These are phyloP conservation scores for Citrus mangshanensis DNA, from an alignment of 345 rosid genomes.

Conservation along the genomic window DNA sequence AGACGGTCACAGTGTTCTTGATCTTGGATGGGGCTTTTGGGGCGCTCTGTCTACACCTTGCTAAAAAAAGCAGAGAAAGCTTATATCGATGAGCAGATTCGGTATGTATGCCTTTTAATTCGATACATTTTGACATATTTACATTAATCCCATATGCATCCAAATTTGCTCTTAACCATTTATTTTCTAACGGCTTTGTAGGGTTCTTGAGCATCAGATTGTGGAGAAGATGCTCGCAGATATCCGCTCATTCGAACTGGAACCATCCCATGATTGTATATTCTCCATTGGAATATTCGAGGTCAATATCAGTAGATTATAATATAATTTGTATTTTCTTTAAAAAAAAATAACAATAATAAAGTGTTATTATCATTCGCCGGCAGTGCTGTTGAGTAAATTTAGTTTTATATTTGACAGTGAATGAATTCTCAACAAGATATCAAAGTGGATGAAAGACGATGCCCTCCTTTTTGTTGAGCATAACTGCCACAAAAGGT, in stretches of 20 bases:
- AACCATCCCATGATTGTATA: slow-evolving; percentile 60
- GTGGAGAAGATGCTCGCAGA: slow-evolving; percentile 74
- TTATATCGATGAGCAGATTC: slow-evolving; percentile 52
- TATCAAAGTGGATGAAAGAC: slow-evolving; percentile 77
- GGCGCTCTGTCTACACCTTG: slow-evolving; percentile 65
- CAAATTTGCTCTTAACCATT: not conserved
- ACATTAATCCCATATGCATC: too few species aligned
- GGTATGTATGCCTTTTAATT: slow-evolving; percentile 25
- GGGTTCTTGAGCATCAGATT: slow-evolving; percentile 60
- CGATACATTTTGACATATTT: too few species aligned
- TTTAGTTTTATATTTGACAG: slow-evolving; percentile 25
- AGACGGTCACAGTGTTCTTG: slow-evolving; percentile 55
- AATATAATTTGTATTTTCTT: too few species aligned
- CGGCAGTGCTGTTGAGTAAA: too few species aligned
- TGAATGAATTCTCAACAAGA: slow-evolving; percentile 85
- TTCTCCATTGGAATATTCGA: slow-evolving; percentile 87
- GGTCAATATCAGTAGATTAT: slow-evolving; percentile 27
- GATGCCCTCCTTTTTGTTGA: slow-evolving; percentile 52
- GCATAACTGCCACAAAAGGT: too few species aligned
- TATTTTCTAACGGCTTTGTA: slow-evolving; percentile 11
- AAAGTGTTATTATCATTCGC: too few species aligned
- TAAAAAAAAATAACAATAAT: too few species aligned
- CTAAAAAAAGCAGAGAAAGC: slow-evolving; percentile 58
- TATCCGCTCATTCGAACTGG: slow-evolving; percentile 68
- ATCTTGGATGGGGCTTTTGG: slow-evolving; percentile 92